Conservation (phyloP, 345 rosid species). For the Dimocarpus longan region DNA sequence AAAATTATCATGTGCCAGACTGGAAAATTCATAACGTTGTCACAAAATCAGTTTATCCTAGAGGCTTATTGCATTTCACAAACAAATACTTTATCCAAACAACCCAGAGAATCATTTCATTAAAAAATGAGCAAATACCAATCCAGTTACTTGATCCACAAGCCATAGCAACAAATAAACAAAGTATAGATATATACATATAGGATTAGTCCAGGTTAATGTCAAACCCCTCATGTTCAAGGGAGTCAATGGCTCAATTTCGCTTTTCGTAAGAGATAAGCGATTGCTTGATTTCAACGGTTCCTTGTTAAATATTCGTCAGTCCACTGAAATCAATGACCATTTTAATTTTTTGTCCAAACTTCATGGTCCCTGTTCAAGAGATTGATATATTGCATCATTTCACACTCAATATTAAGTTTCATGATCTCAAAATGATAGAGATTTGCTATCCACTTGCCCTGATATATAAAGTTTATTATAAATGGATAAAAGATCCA, state of each 20-base stretch:
- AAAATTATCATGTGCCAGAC: background rate
- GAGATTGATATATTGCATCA: background rate
- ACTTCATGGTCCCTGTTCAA: background rate
- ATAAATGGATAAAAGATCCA: background rate
- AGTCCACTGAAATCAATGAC: background rate
- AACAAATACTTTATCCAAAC: constrained; percentile 4
- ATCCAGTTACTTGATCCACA: background rate
- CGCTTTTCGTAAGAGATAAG: background rate
- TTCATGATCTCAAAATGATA: background rate
- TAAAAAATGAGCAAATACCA: background rate
- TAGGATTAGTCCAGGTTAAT: constrained; percentile 10
- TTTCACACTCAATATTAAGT: background rate
- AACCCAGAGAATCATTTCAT: background rate
- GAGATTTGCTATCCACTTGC: background rate
- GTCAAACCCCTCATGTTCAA: background rate
- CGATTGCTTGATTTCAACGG: background rate
- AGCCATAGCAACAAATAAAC: background rate
- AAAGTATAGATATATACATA: background rate
- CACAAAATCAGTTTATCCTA: background rate
- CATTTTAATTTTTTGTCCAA: background rate
- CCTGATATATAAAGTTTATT: background rate
- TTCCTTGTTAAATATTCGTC: background rate
- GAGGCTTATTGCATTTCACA: constrained; percentile 4
- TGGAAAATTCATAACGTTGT: constrained; percentile 5
- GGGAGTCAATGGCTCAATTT: background rate